Conservation (phyloP, 352 stramenopile species). For the Globisporangium cystogenes region DNA sequence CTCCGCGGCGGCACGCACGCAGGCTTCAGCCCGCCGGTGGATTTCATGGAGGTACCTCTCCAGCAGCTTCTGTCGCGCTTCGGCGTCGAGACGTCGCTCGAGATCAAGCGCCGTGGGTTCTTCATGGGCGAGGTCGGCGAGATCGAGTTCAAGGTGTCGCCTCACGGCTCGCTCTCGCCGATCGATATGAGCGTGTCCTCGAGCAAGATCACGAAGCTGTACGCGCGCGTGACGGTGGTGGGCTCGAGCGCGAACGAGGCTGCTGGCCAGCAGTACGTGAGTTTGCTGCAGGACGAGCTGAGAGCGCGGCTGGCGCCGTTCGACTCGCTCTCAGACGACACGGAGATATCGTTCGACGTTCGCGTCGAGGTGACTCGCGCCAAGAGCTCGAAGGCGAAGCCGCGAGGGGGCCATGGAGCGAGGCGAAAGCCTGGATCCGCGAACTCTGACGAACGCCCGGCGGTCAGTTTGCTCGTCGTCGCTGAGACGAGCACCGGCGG, state of each 20-base stretch:
- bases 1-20: conserved; percentile 57
- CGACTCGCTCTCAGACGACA: conserved; percentile 1
- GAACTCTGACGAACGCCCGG: conserved; percentile 3
- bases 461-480: conserved; percentile 33
- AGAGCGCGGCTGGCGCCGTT: conserved; percentile 10
- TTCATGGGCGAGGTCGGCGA: conserved; percentile 37
- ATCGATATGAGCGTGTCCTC: conserved; percentile 38
- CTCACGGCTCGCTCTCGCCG: conserved; percentile 10
- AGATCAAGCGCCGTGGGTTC: conserved; percentile 43
- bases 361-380: conserved; percentile 19
- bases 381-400: conserved; percentile 6
- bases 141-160: conserved; percentile 23
- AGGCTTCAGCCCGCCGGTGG: conserved; percentile 49
- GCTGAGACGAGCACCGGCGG: conserved; percentile 35
- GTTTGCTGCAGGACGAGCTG: conserved; percentile 23
- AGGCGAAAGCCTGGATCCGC: neutral
- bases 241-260: conserved; percentile 27
- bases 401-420: neutral
- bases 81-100: conserved; percentile 24
- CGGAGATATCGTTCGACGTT: conserved; percentile 21
- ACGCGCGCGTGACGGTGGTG: conserved; percentile 38
- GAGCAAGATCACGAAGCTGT: conserved; percentile 21
- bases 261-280: conserved; percentile 30
- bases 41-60: conserved; percentile 56
- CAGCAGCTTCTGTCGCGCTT: conserved; percentile 34